These are phyloP conservation scores for Penicillium hesseltinei DNA, from an alignment of 2,329 filamentous ascomycete genomes.

Conservation along the genomic window DNA sequence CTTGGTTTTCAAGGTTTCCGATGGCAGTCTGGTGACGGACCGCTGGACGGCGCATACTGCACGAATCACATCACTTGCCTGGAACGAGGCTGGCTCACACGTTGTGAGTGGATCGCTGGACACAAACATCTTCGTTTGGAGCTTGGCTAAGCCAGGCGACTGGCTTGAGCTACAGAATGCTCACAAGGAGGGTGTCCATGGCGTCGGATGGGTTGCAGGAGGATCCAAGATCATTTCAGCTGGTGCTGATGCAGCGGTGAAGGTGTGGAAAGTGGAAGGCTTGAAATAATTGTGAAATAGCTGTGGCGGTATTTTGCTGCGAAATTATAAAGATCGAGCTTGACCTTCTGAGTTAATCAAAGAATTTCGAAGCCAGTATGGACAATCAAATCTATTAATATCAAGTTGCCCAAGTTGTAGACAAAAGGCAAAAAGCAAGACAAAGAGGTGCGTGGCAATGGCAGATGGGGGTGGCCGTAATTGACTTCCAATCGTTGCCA, in stretches of 20 bases:
- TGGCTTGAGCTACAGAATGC: conserved; percentile 81
- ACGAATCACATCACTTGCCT: conserved; percentile 66
- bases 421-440: not conserved
- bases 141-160: conserved; percentile 75
- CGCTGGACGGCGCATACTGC: conserved; percentile 71
- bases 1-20: conserved; percentile 68
- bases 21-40: conserved; percentile 75
- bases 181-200: conserved; percentile 93
- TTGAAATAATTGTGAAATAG: conserved; percentile 36
- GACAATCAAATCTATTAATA: not conserved
- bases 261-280: conserved; percentile 73
- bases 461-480: conserved; percentile 12
- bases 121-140: conserved; percentile 92
- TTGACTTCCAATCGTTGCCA: conserved; percentile 1
- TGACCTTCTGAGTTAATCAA: not conserved
- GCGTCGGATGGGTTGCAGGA: conserved; percentile 73
- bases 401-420: not conserved
- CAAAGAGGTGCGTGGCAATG: conserved; percentile 15
- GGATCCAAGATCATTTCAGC: conserved; percentile 69
- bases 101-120: conserved; percentile 83
- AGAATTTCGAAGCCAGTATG: not conserved
- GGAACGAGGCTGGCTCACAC: conserved; percentile 75
- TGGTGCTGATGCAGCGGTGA: conserved; percentile 85
- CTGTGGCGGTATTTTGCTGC: not conserved
- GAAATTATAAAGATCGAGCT: not conserved